phyloP scores from a whole-genome alignment of 2,329 filamentous ascomycete species.

The Aspergillus pseudoviridinutans region DNA sequence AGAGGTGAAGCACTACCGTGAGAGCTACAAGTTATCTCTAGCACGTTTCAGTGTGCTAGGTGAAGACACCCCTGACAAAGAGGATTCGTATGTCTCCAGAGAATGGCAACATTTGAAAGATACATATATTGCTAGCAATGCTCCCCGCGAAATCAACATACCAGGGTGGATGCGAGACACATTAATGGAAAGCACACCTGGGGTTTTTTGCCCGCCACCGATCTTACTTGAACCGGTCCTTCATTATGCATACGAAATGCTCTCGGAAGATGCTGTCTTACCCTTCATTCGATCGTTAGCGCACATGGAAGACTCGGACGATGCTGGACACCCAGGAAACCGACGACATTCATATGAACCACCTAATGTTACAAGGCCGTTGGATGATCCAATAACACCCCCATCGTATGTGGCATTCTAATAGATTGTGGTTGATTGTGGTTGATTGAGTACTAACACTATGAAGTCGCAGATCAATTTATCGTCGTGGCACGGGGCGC shows the following conservation, averaged over 20 bases:
- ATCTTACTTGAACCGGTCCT: not conserved
- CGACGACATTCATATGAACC: not conserved
- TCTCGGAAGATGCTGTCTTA: not conserved
- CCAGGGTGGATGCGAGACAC: not conserved
- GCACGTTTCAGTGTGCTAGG: not conserved
- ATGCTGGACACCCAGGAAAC: not conserved
- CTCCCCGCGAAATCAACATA: not conserved
- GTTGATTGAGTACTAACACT: not conserved
- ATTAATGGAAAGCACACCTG: not conserved
- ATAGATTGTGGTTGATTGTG: not conserved
- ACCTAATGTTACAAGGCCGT: not conserved
- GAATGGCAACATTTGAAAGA: not conserved
- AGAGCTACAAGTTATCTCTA: not conserved
- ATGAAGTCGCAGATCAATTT: not conserved
- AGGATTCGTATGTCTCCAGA: not conserved
- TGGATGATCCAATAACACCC: not conserved
- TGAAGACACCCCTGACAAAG: not conserved
- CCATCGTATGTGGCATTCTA: not conserved
- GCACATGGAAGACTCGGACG: not conserved
- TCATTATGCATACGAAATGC: not conserved
- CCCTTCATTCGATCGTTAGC: not conserved
- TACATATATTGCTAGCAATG: not conserved
- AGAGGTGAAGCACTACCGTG: not conserved
- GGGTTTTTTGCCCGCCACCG: not conserved
- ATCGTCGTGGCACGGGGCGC: too few species aligned